Evolutionary conservation across 257 asterid genomes (phyloP).

Genomic region (Ballota nigra): DNA sequence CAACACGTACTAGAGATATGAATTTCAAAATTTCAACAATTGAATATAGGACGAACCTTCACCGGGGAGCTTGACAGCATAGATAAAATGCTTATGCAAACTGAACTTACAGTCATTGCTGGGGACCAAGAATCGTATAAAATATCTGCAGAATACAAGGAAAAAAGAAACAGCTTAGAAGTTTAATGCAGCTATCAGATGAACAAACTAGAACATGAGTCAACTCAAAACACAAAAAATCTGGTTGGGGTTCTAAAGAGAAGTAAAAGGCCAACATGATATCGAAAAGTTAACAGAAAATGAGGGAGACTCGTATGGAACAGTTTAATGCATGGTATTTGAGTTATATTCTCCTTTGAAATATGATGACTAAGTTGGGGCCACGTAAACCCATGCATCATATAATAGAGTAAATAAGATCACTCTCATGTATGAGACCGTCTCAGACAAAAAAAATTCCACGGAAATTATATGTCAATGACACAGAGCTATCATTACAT

Average conservation of each 20-base stretch:
- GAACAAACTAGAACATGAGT: background rate
- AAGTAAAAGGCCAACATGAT: background rate
- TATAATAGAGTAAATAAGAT: too few species aligned
- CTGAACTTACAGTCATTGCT: conserved; percentile 96
- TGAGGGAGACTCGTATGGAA: background rate
- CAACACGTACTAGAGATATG: background rate
- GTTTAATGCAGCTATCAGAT: conserved; percentile 1
- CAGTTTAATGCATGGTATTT: too few species aligned
- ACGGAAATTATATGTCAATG: background rate
- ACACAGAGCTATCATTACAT: background rate
- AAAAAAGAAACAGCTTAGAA: background rate
- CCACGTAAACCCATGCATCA: too few species aligned
- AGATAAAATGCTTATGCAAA: conserved; percentile 96
- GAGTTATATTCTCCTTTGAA: too few species aligned
- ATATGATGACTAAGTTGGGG: too few species aligned
- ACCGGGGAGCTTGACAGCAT: conserved; percentile 94
- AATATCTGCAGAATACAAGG: conserved; percentile 54
- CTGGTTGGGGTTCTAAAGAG: background rate
- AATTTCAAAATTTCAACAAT: background rate
- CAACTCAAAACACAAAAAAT: background rate
- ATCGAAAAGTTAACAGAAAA: background rate
- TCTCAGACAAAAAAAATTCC: too few species aligned
- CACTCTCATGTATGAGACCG: too few species aligned
- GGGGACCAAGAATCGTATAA: conserved; percentile 99
- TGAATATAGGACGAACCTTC: conserved; percentile 48